Evolutionary conservation across 2,329 filamentous ascomycete genomes (phyloP), one percentile per base, ranked within the genome.

Genomic region (Tolypocladium sp.): DNA sequence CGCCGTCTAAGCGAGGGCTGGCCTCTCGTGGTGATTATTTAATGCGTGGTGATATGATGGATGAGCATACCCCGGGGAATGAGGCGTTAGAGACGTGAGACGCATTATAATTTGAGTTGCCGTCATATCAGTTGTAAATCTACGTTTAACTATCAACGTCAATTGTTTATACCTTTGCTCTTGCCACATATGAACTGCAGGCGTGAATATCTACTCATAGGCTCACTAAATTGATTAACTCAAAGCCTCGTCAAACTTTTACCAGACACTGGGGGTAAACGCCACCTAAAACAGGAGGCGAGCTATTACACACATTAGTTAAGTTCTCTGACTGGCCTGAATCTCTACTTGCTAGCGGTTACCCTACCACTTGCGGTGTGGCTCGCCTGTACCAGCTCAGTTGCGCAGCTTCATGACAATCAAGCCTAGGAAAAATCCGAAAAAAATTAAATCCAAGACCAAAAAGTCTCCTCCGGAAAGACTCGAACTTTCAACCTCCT

Each of bases 1-100:
- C 52, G 65, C 67, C 58, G 69, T 69, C 58, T 75, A 74, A 67
- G 58, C 42, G 49, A 30, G 55, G 46, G 41, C 30, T 33, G 25
- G 49, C 40, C 25, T 41, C 25, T 56, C 27, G 3, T 56, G 15
- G 44, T 13, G 30, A 22, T 52, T 5, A 12, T n/a, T n/a, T 33
- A 52, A 22, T 52, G 30, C 49, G 49, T n/a, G 49, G 30, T 22
- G 49, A 35, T 52, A 10, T 35, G 30, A 33, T 52, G 9, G 49
- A 52, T 22, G 49, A 52, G 30, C 54, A 42, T 56, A 42, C 54
- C 54, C 54, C 38, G 37, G 40, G 37, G 40, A 30, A 5, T 33
- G 54, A 20, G 49, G 49, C 30, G 49, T 52, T 51, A 10, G 7
- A 9, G 17, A 42, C 25, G 54, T 30, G 22, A 42, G 53, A 56